These are phyloP conservation scores for Arthrobotrys sinensis DNA, from an alignment of 2,329 filamentous ascomycete genomes.

Conservation along the genomic window DNA sequence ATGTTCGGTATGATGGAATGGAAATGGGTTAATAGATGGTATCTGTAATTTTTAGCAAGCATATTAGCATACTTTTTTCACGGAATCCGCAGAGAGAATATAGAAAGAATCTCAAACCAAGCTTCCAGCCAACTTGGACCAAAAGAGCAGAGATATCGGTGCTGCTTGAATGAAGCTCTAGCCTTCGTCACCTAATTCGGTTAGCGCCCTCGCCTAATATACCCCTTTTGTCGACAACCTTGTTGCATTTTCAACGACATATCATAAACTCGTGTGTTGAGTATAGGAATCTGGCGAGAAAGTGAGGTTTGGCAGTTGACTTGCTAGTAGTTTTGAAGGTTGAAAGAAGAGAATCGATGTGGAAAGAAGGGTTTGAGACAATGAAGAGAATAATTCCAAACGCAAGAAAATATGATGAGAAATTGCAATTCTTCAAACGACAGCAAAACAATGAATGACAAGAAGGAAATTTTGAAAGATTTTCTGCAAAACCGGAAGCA, in stretches of 20 bases:
- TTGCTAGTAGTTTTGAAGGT: neutral
- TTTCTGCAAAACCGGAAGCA: neutral
- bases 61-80: slow-evolving; percentile 12
- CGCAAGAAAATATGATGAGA: neutral
- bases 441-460: too few species aligned
- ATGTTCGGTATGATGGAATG: slow-evolving; percentile 1
- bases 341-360: neutral
- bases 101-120: neutral
- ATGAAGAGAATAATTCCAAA: too few species aligned
- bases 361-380: neutral
- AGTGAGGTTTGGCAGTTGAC: neutral
- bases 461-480: neutral
- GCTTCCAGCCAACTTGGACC: too few species aligned
- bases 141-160: too few species aligned
- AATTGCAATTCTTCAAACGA: neutral
- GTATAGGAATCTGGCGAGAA: neutral
- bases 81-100: neutral
- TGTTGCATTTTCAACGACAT: slow-evolving; percentile 22
- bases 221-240: neutral
- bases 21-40: slow-evolving; percentile 21
- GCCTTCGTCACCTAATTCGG: neutral
- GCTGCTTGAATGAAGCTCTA: neutral
- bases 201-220: slow-evolving; percentile 4
- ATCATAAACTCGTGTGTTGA: neutral
- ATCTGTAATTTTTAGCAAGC: slow-evolving; percentile 45